Evolutionary conservation across 176 grass and related monocot species (phyloP).

Genomic region (Sorghum bicolor): DNA sequence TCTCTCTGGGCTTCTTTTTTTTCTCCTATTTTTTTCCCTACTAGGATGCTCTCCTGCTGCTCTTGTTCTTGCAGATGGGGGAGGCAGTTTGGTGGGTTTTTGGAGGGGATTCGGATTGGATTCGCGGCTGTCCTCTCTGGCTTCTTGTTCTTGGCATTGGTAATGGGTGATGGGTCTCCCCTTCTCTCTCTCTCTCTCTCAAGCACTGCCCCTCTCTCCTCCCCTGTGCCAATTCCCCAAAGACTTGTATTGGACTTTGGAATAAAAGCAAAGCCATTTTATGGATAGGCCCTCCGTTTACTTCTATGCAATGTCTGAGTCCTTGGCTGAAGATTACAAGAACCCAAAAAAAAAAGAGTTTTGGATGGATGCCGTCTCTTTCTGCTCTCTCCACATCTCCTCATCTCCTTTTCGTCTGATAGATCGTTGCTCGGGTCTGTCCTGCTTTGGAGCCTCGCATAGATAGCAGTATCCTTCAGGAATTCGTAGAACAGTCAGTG

Average conservation of each 20-base stretch:
- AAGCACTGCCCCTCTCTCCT: slow-evolving; percentile 3
- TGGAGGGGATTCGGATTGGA: slow-evolving; percentile 48
- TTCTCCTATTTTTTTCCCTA: background rate
- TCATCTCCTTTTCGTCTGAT: slow-evolving; percentile 16
- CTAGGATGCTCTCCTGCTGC: slow-evolving; percentile 35
- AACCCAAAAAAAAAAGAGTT: background rate
- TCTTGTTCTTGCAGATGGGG: slow-evolving; percentile 42
- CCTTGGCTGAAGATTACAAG: slow-evolving; percentile 8
- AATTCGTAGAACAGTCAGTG: background rate
- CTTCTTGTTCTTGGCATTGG: slow-evolving; percentile 50
- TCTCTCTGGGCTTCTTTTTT: slow-evolving; percentile 24
- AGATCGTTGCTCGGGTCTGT: slow-evolving; percentile 24
- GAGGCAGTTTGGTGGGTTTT: slow-evolving; percentile 38
- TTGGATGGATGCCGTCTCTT: background rate
- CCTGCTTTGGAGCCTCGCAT: slow-evolving; percentile 20
- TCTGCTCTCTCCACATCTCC: too few species aligned
- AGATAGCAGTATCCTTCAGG: background rate
- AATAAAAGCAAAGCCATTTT: slow-evolving; percentile 23
- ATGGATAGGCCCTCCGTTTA: background rate
- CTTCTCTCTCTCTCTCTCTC: background rate
- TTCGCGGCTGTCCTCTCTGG: slow-evolving; percentile 31
- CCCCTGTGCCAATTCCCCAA: slow-evolving; percentile 27
- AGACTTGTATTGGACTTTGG: slow-evolving; percentile 47
- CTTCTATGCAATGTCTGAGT: background rate
- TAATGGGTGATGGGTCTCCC: slow-evolving; percentile 10